phyloP scores from a whole-genome alignment of 352 stramenopile genomes.

The Pythium utonaiense region DNA sequence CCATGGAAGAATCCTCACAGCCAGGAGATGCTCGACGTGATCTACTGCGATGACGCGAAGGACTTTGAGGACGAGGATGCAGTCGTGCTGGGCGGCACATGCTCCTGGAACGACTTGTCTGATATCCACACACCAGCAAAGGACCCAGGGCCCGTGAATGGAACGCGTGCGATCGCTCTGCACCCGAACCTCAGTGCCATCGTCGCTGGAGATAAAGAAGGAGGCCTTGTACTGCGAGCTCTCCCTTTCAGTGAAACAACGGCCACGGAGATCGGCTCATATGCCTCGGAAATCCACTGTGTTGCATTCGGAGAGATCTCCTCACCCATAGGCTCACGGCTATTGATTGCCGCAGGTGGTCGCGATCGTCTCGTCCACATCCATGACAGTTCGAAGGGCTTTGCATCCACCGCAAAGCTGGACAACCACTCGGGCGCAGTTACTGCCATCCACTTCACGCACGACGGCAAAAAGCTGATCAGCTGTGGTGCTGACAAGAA shows the following conservation, averaged over 20 bases:
- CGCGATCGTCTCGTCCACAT: constrained; percentile 82
- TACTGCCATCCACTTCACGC: constrained; percentile 60
- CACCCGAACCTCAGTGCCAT: constrained; percentile 62
- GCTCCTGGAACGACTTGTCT: constrained; percentile 29
- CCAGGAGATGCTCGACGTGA: constrained; percentile 62
- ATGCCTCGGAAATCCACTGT: constrained; percentile 74
- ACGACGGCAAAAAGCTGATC: constrained; percentile 60
- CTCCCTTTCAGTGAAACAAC: constrained; percentile 32
- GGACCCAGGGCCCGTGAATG: constrained; percentile 35
- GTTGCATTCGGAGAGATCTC: constrained; percentile 42
- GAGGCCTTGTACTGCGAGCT: constrained; percentile 55
- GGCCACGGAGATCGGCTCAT: constrained; percentile 40
- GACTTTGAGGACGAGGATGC: constrained; percentile 43
- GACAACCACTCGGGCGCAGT: constrained; percentile 79
- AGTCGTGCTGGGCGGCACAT: constrained; percentile 56
- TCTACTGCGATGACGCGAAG: constrained; percentile 52
- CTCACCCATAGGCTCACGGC: not conserved
- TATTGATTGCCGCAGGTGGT: constrained; percentile 68
- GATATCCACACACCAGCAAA: constrained; percentile 47
- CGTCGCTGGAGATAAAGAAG: constrained; percentile 64
- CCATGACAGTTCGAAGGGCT: constrained; percentile 51
- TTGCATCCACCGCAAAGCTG: constrained; percentile 44
- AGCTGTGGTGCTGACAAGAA: constrained; percentile 70
- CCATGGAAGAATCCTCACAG: constrained; percentile 67
- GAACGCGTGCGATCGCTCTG: constrained; percentile 40